phyloP scores from a whole-genome alignment of 192 early-diverging fungal genomes.

The Linnemannia hyalina region DNA sequence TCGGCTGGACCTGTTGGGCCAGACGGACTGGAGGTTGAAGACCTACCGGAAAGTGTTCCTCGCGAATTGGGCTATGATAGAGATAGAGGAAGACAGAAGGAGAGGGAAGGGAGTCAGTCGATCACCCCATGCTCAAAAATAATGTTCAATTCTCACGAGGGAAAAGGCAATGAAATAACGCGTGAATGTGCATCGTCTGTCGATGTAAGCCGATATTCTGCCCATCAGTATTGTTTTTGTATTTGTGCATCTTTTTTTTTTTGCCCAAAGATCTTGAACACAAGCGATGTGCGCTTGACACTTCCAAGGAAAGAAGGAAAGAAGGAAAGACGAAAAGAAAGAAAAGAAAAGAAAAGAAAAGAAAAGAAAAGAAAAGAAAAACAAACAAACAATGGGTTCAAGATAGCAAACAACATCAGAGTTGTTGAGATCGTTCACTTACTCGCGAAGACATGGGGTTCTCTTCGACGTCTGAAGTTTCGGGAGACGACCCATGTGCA shows the following conservation, averaged over 20 bases:
- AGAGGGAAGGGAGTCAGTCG: not conserved
- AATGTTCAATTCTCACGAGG: constrained; percentile 8
- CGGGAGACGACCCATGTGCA: constrained; percentile 18
- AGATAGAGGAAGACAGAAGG: not conserved
- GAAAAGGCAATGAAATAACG: not conserved
- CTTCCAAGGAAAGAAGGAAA: not conserved
- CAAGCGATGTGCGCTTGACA: constrained; percentile 26
- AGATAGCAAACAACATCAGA: not conserved
- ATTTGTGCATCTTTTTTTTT: not conserved
- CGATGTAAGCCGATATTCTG: constrained; percentile 1
- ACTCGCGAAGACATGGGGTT: constrained; percentile 29
- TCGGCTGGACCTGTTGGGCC: constrained; percentile 3
- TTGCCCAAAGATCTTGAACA: constrained; percentile 21
- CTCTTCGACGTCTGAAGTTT: constrained; percentile 29
- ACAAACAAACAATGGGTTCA: not conserved
- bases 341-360: no score
- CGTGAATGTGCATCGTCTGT: not conserved
- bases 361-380: no score
- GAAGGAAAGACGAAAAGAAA: no score
- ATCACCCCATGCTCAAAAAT: constrained; percentile 3
- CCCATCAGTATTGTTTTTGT: not conserved
- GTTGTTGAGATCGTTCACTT: constrained; percentile 7
- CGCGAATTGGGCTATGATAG: constrained; percentile 30
- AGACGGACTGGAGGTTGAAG: constrained; percentile 17
- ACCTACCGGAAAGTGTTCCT: constrained; percentile 21